A percentile compares a stretch with the other conserved stretches of the same genome.
These are phyloP conservation scores for Sarocladium strictum DNA, from an alignment of 2,329 filamentous ascomycete species.

Conservation along the genomic window DNA sequence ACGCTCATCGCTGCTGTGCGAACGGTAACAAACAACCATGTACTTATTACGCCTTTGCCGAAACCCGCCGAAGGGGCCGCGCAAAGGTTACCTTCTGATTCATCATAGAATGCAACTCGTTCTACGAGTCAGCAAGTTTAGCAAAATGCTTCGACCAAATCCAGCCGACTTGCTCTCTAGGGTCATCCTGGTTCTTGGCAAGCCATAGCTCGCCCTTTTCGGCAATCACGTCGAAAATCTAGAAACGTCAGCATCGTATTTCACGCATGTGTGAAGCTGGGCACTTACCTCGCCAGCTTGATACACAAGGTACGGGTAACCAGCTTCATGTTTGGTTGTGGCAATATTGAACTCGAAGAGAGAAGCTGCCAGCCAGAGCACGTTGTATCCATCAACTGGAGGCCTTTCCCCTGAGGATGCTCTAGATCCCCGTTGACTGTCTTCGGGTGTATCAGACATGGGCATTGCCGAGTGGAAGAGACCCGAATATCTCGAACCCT, in stretches of 20 bases:
- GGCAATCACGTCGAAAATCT: constrained; percentile 87
- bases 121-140: constrained; percentile 48
- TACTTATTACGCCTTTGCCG: neutral
- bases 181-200: constrained; percentile 93
- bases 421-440: constrained; percentile 47
- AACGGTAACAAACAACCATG: neutral
- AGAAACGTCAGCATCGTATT: neutral
- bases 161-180: constrained; percentile 76
- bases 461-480: constrained; percentile 86
- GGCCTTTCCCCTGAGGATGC: constrained; percentile 55
- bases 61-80: neutral
- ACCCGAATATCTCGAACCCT: constrained; percentile 59
- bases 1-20: constrained; percentile 1
- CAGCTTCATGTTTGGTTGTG: constrained; percentile 82
- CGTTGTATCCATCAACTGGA: constrained; percentile 55
- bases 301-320: constrained; percentile 94
- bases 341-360: constrained; percentile 97
- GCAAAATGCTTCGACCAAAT: constrained; percentile 99
- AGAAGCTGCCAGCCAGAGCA: constrained; percentile 87
- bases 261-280: neutral
- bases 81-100: neutral
- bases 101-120: neutral
- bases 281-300: constrained; percentile 77
- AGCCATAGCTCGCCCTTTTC: constrained; percentile 98
- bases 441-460: constrained; percentile 60